Conservation (phyloP, 2,329 filamentous ascomycete species). For the Immersiporthe knoxdaviesiana region DNA sequence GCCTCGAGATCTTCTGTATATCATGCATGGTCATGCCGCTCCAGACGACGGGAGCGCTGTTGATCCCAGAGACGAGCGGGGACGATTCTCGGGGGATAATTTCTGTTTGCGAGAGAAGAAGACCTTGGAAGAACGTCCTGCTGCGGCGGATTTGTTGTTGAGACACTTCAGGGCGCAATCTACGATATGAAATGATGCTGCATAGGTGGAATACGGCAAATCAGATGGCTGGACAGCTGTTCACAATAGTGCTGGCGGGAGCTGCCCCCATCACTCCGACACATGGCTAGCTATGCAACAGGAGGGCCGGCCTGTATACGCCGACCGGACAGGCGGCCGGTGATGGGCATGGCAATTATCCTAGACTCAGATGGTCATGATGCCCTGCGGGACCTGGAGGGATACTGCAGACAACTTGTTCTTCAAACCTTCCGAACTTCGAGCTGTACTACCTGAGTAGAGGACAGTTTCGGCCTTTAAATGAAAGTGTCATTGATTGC, state of each 20-base stretch:
- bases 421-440: not conserved
- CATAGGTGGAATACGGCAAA: not conserved
- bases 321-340: not conserved
- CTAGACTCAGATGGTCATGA: not conserved
- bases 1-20: not conserved
- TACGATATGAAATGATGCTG: not conserved
- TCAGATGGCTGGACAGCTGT: not conserved
- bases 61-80: not conserved
- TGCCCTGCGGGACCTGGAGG: not conserved
- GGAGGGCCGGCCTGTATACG: not conserved
- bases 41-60: not conserved
- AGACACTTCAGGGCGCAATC: not conserved
- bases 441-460: not conserved
- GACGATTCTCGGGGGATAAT: not conserved
- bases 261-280: not conserved
- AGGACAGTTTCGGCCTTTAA: not conserved
- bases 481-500: not conserved
- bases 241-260: not conserved
- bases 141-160: not conserved
- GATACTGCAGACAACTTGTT: not conserved
- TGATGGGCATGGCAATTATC: not conserved
- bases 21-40: not conserved
- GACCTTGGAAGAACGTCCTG: not conserved
- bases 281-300: not conserved
- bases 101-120: not conserved